Evolutionary conservation across 2,329 filamentous ascomycete species (phyloP), one percentile per base, ranked within the genome.

Genomic region (Coniochaeta ligniaria): DNA sequence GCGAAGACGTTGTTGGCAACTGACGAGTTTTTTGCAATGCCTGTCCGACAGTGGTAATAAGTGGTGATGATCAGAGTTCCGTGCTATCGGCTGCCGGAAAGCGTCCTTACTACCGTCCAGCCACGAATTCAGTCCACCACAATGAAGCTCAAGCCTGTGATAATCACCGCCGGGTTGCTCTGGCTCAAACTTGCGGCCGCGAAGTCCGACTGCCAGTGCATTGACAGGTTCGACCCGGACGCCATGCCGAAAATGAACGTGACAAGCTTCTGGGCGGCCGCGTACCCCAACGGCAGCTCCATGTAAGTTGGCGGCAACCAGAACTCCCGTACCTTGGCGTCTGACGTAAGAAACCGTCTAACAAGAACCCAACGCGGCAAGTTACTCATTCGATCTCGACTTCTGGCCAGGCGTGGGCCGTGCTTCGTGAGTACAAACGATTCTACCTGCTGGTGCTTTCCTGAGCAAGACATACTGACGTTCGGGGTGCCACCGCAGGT

Each of bases 231-330:
- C 16, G 55, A 57, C 33, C 55, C 55, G 17, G 35, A 57, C 17
- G 55, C 35, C 33, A 36, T 57, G 55, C 55, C 55, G 24, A 41
- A 57, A 31, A 57, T 57, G 55, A 57, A 57, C 16, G 33, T 57
- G 5, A 57, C 55, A 12, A 35, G 31, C 22, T 57, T 57, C 35
- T 36, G n/a, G 3, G 55, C 55, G 31, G 35, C 31, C 6, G 31
- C 55, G n/a, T 38, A 57, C 20, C 31, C 55, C 55, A 57, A 57
- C 55, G 55, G 55, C n/a, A 57, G 24, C 22, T 57, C 55, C 31
- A 41, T 57, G 55, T 38, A 57, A 41, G 35, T 12, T 24, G 3
- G 8, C 26, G 24, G 17, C 24, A 3, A 9, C 20, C 5, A 12
- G 20, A 24, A 14, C 2, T 12, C n/a, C n/a, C 43, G 7, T 31